Evolutionary conservation across 2,329 filamentous ascomycete species (phyloP).

Genomic region (Venturia nashicola): DNA sequence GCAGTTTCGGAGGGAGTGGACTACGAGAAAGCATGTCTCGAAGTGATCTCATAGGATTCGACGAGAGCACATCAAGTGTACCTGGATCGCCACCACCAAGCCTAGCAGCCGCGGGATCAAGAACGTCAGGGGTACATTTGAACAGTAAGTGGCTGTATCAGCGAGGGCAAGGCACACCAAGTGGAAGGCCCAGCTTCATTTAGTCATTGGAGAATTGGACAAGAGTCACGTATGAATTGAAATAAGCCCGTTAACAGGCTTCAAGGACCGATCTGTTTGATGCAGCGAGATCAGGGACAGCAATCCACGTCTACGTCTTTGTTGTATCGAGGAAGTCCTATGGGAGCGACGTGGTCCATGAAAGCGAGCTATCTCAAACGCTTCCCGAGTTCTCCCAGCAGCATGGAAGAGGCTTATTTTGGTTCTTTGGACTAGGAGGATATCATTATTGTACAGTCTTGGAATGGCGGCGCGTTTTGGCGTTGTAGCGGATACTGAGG

Average conservation of each 20-base stretch:
- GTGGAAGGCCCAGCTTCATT: not conserved
- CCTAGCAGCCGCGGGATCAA: constrained; percentile 21
- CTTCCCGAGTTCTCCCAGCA: not conserved
- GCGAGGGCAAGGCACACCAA: constrained; percentile 11
- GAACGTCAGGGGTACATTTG: constrained; percentile 61
- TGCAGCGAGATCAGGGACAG: not conserved
- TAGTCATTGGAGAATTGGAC: not conserved
- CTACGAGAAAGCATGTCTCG: constrained; percentile 28
- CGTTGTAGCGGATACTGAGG: not conserved
- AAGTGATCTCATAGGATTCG: constrained; percentile 14
- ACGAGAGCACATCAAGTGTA: not conserved
- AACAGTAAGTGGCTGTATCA: constrained; percentile 97
- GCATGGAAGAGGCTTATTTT: not conserved
- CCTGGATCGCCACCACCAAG: constrained; percentile 33
- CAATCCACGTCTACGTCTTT: not conserved
- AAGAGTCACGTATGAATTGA: not conserved
- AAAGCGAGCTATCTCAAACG: not conserved
- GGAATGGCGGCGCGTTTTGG: not conserved
- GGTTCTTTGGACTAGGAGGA: not conserved
- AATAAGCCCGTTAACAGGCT: not conserved
- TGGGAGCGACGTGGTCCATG: not conserved
- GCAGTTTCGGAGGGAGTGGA: constrained; percentile 18
- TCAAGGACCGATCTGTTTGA: not conserved
- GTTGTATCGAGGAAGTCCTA: not conserved
- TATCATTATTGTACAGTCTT: not conserved